Conservation (phyloP, 352 stramenopile genomes). For the Globisporangium megalacanthum region DNA sequence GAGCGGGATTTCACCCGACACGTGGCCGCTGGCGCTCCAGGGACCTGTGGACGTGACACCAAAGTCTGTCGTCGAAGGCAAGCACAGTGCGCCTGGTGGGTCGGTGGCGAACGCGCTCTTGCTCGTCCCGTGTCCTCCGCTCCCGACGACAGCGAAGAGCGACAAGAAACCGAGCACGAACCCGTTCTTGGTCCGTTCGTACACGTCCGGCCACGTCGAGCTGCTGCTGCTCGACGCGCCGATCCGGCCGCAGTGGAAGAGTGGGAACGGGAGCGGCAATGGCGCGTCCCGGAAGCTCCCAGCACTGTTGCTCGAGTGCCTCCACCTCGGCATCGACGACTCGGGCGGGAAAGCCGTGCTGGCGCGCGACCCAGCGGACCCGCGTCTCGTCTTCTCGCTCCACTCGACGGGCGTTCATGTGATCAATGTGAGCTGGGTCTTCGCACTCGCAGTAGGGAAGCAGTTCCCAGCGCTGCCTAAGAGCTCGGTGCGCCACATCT, state of each 20-base stretch:
- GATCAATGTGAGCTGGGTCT: conserved; percentile 71
- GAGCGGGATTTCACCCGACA: conserved; percentile 66
- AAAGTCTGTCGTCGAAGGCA: conserved; percentile 52
- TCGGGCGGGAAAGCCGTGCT: conserved; percentile 59
- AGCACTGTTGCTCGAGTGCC: conserved; percentile 61
- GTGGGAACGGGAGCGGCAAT: conserved; percentile 7
- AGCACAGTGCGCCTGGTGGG: conserved; percentile 34
- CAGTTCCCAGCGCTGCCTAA: conserved; percentile 55
- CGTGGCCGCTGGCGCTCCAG: conserved; percentile 71
- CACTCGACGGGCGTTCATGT: conserved; percentile 77
- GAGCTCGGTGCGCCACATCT: conserved; percentile 69
- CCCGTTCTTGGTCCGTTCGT: conserved; percentile 61
- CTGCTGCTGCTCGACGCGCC: conserved; percentile 58
- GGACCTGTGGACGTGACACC: conserved; percentile 53
- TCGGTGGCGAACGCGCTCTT: conserved; percentile 47
- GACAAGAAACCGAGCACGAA: conserved; percentile 28
- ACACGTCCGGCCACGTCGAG: conserved; percentile 72
- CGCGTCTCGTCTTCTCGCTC: conserved; percentile 62
- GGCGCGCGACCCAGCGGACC: conserved; percentile 39
- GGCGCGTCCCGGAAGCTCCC: conserved; percentile 20
- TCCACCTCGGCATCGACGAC: conserved; percentile 70
- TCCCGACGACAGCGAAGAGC: conserved; percentile 5
- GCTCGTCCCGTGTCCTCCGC: conserved; percentile 33
- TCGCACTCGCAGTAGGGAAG: conserved; percentile 48
- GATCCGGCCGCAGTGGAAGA: conserved; percentile 63